A percentile compares a stretch with the other conserved stretches of the same genome.
These are phyloP conservation scores for Tillandsia fasciculata DNA, from an alignment of 176 grass and related monocot species.

Conservation along the genomic window DNA sequence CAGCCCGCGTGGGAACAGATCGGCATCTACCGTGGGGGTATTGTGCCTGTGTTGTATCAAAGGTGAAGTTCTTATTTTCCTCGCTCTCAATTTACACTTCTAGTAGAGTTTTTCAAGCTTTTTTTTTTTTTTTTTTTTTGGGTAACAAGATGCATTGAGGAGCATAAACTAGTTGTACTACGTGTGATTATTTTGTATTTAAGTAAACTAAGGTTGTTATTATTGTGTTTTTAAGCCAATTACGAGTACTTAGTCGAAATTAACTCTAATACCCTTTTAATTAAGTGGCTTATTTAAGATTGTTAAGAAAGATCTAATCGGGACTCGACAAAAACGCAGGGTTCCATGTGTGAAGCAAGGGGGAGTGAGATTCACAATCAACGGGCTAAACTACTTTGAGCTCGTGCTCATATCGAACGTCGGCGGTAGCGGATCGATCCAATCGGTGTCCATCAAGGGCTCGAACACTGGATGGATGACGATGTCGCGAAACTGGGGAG, in stretches of 20 bases:
- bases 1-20: conserved; percentile 68
- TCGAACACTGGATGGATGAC: conserved; percentile 22
- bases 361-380: conserved; percentile 65
- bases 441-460: conserved; percentile 46
- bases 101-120: too few relatives aligned
- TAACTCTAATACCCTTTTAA: too few relatives aligned
- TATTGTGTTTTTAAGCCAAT: too few relatives aligned
- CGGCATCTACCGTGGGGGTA: conserved; percentile 45
- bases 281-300: too few relatives aligned
- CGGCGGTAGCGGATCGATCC: conserved; percentile 39
- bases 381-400: conserved; percentile 64
- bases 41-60: conserved; percentile 45
- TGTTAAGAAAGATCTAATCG: too few relatives aligned
- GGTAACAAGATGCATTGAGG: too few relatives aligned
- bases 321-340: neutral
- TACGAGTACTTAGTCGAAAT: too few relatives aligned
- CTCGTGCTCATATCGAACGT: conserved; percentile 69
- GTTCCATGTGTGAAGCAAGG: conserved; percentile 41
- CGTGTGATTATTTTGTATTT: too few relatives aligned
- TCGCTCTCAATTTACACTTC: too few relatives aligned
- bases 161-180: neutral
- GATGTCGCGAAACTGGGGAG: conserved; percentile 78
- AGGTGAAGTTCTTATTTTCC: conserved; percentile 15
- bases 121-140: too few relatives aligned
- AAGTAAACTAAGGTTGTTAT: too few relatives aligned